phyloP scores from a whole-genome alignment of 352 stramenopile genomes.

The Globisporangium uncinulatum region DNA sequence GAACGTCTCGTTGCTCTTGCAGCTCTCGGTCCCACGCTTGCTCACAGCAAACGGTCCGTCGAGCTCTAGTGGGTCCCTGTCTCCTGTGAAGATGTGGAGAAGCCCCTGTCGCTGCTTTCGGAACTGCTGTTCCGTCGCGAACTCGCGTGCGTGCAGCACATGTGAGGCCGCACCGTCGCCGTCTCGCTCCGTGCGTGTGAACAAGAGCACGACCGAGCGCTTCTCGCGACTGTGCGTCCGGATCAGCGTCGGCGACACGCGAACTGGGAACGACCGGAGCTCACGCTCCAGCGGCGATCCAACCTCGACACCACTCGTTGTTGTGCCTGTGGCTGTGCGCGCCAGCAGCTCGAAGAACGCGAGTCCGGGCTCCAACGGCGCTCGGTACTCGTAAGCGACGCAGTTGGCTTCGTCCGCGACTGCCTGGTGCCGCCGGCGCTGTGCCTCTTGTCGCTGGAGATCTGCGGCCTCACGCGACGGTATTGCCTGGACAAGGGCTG shows the following conservation, averaged over 20 bases:
- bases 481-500: not conserved
- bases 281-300: constrained; percentile 2
- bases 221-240: not conserved
- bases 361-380: constrained; percentile 32
- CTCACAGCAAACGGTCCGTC: constrained; percentile 4
- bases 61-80: not conserved
- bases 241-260: constrained; percentile 19
- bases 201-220: constrained; percentile 3
- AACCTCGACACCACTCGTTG: not conserved
- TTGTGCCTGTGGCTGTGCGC: not conserved
- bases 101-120: constrained; percentile 7
- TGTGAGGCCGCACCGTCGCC: not conserved
- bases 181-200: constrained; percentile 3
- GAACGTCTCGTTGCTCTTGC: constrained; percentile 12
- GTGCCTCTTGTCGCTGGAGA: constrained; percentile 4
- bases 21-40: constrained; percentile 4
- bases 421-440: constrained; percentile 25
- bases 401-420: constrained; percentile 44
- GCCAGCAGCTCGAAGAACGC: constrained; percentile 39
- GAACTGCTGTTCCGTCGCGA: constrained; percentile 10
- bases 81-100: constrained; percentile 5
- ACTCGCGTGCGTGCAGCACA: constrained; percentile 11
- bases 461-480: not conserved
- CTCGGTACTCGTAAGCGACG: constrained; percentile 23
- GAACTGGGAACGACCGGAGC: constrained; percentile 21